These are phyloP conservation scores for Hericium alpestre DNA, from an alignment of 768 basidiomycete genomes.

Conservation along the genomic window DNA sequence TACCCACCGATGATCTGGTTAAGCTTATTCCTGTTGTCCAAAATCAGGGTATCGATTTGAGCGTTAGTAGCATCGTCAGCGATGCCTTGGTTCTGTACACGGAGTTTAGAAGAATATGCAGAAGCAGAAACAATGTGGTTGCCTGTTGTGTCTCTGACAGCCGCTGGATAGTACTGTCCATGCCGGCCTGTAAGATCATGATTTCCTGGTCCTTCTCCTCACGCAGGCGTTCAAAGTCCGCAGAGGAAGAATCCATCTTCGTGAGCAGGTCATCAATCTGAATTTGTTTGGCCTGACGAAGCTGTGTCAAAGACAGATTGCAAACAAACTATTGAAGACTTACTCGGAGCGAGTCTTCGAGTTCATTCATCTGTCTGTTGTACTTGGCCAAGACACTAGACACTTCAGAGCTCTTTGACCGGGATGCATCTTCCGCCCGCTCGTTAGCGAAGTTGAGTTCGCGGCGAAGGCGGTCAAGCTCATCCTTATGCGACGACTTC, in stretches of 20 bases:
- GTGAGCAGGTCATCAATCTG: conserved; percentile 88
- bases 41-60: conserved; percentile 93
- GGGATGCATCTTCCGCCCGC: conserved; percentile 87
- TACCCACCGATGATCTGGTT: conserved; percentile 86
- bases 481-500: conserved; percentile 92
- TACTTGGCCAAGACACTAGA: conserved; percentile 83
- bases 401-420: conserved; percentile 89
- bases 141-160: conserved; percentile 83
- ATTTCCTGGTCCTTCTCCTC: conserved; percentile 99
- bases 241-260: conserved; percentile 65
- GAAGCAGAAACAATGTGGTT: conserved; percentile 11
- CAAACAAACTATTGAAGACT: conserved; percentile 16
- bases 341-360: conserved; percentile 92
- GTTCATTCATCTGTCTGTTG: conserved; percentile 88
- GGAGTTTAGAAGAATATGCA: conserved; percentile 4
- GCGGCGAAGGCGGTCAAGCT: conserved; percentile 82
- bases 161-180: conserved; percentile 86
- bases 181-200: conserved; percentile 86
- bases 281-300: conserved; percentile 75
- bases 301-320: conserved; percentile 1
- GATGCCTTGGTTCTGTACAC: conserved; percentile 62
- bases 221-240: conserved; percentile 69
- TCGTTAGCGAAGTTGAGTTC: conserved; percentile 94
- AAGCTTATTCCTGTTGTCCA: conserved; percentile 95
- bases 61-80: conserved; percentile 86